Conservation (phyloP, 441 rosid genomes). For the Arabidopsis lyrata region DNA sequence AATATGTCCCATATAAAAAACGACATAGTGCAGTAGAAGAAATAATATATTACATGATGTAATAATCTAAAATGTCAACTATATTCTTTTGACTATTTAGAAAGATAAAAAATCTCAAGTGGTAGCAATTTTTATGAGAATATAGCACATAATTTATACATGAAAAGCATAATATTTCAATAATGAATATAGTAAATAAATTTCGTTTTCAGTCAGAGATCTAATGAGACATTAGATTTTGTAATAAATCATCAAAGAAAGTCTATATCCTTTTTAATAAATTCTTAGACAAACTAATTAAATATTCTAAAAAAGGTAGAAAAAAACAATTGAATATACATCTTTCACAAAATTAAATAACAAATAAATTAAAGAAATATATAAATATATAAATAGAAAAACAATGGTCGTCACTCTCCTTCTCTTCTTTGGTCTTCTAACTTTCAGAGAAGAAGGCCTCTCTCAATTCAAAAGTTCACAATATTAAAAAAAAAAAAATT, state of each 20-base stretch:
- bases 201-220: constrained; percentile 26
- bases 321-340: neutral
- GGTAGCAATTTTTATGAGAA: neutral
- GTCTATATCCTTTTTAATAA: constrained; percentile 26
- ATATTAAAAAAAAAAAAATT: neutral
- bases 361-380: neutral
- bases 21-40: too few species aligned
- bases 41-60: neutral
- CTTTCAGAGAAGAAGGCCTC: constrained; percentile 33
- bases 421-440: constrained; percentile 37
- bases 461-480: constrained; percentile 36
- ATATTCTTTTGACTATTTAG: too few species aligned
- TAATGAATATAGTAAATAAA: constrained; percentile 27
- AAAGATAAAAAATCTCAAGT: too few species aligned
- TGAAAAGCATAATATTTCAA: constrained; percentile 17
- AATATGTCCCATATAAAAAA: too few species aligned
- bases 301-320: neutral
- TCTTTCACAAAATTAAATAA: constrained; percentile 2
- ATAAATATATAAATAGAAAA: constrained; percentile 35
- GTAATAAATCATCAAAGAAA: constrained; percentile 32
- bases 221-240: constrained; percentile 13
- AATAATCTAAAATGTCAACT: too few species aligned
- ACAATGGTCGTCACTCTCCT: constrained; percentile 40
- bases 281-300: constrained; percentile 25
- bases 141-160: neutral